phyloP scores from a whole-genome alignment of 129 eudicot species.

The Helianthus annuus region HanXRQr2.0-SUNRISE NC_035438.2:8356981-8357480 shows the following conservation, averaged over 20 bases:
- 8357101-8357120: too few species aligned
- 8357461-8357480: conserved; percentile 69
- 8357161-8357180: neutral
- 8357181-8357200: neutral
- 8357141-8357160: too few species aligned
- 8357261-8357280: conserved; percentile 92
- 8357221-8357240: conserved; percentile 98
- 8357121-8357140: too few species aligned
- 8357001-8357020: too few species aligned
- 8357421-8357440: conserved; percentile 85
- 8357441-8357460: conserved; percentile 77
- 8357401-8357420: conserved; percentile 87
- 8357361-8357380: neutral
- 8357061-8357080: too few species aligned
- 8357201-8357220: conserved; percentile 23
- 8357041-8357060: too few species aligned
- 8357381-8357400: conserved; percentile 18
- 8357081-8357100: too few species aligned
- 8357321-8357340: conserved; percentile 22
- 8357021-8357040: too few species aligned
- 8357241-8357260: conserved; percentile 94
- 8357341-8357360: conserved; percentile 16
- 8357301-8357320: conserved; percentile 84
- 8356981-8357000: too few species aligned
- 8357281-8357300: conserved; percentile 96